Conservation (phyloP, 495 filamentous ascomycete species). For the Xylaria castorea region DNA sequence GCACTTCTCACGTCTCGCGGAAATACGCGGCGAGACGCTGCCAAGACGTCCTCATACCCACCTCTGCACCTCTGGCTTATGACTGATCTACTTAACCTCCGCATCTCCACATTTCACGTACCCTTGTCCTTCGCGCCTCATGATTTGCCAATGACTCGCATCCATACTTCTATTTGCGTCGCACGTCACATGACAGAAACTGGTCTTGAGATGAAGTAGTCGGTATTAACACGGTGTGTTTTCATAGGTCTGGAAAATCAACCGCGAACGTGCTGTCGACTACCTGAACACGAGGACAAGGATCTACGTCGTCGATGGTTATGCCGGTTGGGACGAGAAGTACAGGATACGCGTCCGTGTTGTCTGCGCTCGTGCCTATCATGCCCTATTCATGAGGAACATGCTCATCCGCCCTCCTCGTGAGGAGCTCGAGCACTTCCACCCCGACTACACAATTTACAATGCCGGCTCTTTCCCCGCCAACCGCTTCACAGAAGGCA, state of each 20-base stretch:
- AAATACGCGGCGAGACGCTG: conserved; percentile 33
- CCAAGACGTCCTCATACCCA: conserved; percentile 21
- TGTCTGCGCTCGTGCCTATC: conserved; percentile 97
- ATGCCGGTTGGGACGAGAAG: conserved; percentile 97
- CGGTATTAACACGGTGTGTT: conserved; percentile 23
- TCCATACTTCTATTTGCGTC: conserved; percentile 14
- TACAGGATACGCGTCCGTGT: conserved; percentile 98
- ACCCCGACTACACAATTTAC: conserved; percentile 99
- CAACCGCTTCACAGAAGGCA: conserved; percentile 96
- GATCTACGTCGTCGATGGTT: conserved; percentile 98
- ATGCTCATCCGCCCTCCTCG: conserved; percentile 95
- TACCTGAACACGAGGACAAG: conserved; percentile 98
- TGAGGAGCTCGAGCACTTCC: conserved; percentile 94
- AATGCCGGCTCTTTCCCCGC: conserved; percentile 98
- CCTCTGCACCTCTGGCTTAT: conserved; percentile 12
- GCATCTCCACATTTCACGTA: conserved; percentile 9
- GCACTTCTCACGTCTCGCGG: conserved; percentile 16
- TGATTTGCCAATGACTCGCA: conserved; percentile 25
- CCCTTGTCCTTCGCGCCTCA: background rate
- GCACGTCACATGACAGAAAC: conserved; percentile 11
- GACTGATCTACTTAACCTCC: background rate
- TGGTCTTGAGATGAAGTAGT: background rate
- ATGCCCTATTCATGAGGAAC: conserved; percentile 99
- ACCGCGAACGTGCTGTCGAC: conserved; percentile 97
- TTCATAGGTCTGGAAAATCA: conserved; percentile 97